These are phyloP conservation scores for Blastocystis sp. DNA, from an alignment of 352 stramenopile genomes.

Conservation along the genomic window DNA sequence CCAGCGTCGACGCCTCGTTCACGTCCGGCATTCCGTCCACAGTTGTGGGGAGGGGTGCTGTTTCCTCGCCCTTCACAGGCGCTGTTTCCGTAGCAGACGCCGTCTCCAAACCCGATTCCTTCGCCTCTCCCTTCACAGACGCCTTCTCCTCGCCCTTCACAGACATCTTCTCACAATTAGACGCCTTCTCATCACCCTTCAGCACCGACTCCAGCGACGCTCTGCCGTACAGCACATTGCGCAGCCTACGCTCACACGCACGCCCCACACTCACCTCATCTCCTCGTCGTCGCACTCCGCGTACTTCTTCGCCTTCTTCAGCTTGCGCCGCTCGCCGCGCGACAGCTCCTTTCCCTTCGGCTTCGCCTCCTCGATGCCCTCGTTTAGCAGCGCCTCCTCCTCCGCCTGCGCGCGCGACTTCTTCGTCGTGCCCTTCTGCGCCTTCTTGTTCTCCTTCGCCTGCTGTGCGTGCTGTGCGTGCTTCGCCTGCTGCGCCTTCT, in stretches of 20 bases:
- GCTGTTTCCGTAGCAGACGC: neutral
- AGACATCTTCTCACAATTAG: neutral
- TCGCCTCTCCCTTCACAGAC: neutral
- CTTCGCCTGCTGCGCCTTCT: neutral
- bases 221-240: slow-evolving; percentile 51
- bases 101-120: too few relatives aligned
- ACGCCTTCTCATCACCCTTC: slow-evolving; percentile 69
- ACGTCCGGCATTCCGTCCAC: neutral
- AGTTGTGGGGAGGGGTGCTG: neutral
- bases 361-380: slow-evolving; percentile 29
- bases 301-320: slow-evolving; percentile 76
- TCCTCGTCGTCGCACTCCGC: slow-evolving; percentile 44
- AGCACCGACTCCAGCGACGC: slow-evolving; percentile 16
- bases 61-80: neutral
- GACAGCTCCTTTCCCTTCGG: slow-evolving; percentile 71
- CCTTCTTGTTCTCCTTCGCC: slow-evolving; percentile 41
- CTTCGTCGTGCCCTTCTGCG: slow-evolving; percentile 63
- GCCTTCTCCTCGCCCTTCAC: slow-evolving; percentile 66
- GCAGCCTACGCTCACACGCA: neutral
- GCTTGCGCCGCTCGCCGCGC: slow-evolving; percentile 78
- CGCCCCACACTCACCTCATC: neutral
- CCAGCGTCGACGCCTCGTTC: slow-evolving; percentile 60
- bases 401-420: slow-evolving; percentile 44
- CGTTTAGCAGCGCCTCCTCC: slow-evolving; percentile 36
- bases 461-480: neutral